Base-by-base conservation (phyloP, 2,329 filamentous ascomycete species). In the Magnaporthiopsis rhizophila region DNA sequence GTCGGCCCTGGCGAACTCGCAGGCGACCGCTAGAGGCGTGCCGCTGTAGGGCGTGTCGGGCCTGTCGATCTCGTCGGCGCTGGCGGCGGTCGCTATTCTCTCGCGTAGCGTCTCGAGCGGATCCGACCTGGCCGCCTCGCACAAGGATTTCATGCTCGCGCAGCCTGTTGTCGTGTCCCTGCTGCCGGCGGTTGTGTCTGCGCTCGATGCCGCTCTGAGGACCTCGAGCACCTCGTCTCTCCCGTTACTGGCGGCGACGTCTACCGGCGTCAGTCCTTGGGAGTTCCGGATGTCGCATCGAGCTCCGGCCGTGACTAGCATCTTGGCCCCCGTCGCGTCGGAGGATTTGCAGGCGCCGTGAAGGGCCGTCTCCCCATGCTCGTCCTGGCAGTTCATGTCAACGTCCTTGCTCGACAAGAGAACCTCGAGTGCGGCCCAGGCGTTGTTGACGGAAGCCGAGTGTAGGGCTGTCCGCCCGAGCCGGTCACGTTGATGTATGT, bases 71-170 rank as follows among this genome's bases (percentile, higher is more conserved):
- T 61, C 60, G 2, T 61, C 60, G 6, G 28, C 15, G 38, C 15
- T 61, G 36, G 60, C 38, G 9, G 38, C 50, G 30, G 30, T 30
- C 30, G 60, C 60, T 38, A 61, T 61, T 11, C 60, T 61, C 13
- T 30, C 1, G 13, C 28, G 38, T 11, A 61, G 38, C 2, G 28
- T 24, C 4, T 61, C 60, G 15, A 28, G 36, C 7, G 60, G 38
- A 8, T 32, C 36, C 26, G 26, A 24, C 12, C 18, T 45, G 0
- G 30, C 36, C 18, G 60, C 60, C 60, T 61, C 38, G 3, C 18
- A 9, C 26, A 61, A 36, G 11, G 60, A 50, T n/a, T 50, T 7
- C 30, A 30, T 50, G 18, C 11, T 50, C 6, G 28, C 28, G 18
- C 21, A 4, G 2, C 9, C 26, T 26, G 11, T 24, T 18, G 9